These are phyloP conservation scores for Viola pubescens DNA, from an alignment of 441 rosid species.

Conservation along the genomic window DNA sequence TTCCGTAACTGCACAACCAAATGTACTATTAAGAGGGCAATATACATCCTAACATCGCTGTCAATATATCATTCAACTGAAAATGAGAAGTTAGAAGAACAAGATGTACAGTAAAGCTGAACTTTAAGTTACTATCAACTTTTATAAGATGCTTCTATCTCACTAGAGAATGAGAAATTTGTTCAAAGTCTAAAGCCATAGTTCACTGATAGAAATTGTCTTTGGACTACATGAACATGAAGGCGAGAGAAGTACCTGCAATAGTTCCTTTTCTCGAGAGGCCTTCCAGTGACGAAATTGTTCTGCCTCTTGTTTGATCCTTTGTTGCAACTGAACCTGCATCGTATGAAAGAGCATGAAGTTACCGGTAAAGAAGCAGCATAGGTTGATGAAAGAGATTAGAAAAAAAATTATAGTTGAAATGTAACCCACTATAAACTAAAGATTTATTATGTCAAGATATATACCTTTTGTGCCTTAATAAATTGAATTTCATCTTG, in stretches of 20 bases:
- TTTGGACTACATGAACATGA: constrained; percentile 2
- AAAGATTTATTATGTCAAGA: neutral
- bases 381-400: neutral
- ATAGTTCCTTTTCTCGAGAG: constrained; percentile 77
- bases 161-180: neutral
- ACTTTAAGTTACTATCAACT: neutral
- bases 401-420: neutral
- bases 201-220: neutral
- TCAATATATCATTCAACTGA: no score
- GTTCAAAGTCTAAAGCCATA: neutral
- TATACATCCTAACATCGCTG: neutral
- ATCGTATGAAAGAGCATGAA: constrained; percentile 15
- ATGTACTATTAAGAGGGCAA: constrained; percentile 10
- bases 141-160: constrained; percentile 1
- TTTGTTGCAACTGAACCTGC: constrained; percentile 87
- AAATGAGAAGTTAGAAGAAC: no score
- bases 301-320: constrained; percentile 89
- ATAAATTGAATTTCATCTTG: constrained; percentile 96
- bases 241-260: constrained; percentile 49
- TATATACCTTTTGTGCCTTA: constrained; percentile 82
- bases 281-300: constrained; percentile 95
- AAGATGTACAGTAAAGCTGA: neutral
- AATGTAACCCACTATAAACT: constrained; percentile 1
- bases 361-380: neutral
- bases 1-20: constrained; percentile 60